Base-by-base conservation (phyloP, 768 basidiomycete genomes). In the Leccinum broughii region DNA sequence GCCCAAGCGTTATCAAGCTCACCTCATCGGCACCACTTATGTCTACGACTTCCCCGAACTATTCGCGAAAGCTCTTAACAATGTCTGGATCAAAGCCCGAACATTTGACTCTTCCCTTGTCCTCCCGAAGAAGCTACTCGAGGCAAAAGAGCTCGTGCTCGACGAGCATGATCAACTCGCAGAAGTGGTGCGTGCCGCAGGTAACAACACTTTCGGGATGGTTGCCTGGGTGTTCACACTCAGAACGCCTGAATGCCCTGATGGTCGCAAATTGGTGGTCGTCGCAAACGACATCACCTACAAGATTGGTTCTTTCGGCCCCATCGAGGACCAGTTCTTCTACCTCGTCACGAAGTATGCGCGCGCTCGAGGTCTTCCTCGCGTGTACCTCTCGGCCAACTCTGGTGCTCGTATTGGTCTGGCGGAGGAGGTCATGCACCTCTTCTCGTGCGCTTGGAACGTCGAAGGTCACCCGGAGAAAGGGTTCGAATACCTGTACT, bases 31-130 rank as follows among this genome's bases (percentile, higher is more conserved):
- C 56, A 99, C 97, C 32, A 99, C 97, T 54, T 99, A 98, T 73
- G 95, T 92, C 34, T 98, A 98, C 76, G 97, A 98, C 77, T 99
- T 98, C 89, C 97, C 97, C 46, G 97, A 97, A 69, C 86, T 99
- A 64, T 99, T 98, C 83, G 89, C 95, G 41, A 98, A 98, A 78
- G 95, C 96, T 7, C 80, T 98, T 61, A 91, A 94, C 70, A 93
- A 95, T 68, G 83, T 94, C 62, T 99, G 97, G 97, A 78, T 83
- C 64, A 86, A 88, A 67, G 85, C 85, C 49, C 85, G 89, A 44
- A 75, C 78, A 44, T 77, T 75, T 28, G 84, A 92, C 69, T 78
- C 92, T 13, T 83, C 86, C 17, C 76, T 95, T 54, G 81, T 82
- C 37, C 68, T 86, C 37, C 97, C 97, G 6, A 89, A 92, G 72